Conservation (phyloP, 139 green algal genomes). For the Chlorella sp. region DNA sequence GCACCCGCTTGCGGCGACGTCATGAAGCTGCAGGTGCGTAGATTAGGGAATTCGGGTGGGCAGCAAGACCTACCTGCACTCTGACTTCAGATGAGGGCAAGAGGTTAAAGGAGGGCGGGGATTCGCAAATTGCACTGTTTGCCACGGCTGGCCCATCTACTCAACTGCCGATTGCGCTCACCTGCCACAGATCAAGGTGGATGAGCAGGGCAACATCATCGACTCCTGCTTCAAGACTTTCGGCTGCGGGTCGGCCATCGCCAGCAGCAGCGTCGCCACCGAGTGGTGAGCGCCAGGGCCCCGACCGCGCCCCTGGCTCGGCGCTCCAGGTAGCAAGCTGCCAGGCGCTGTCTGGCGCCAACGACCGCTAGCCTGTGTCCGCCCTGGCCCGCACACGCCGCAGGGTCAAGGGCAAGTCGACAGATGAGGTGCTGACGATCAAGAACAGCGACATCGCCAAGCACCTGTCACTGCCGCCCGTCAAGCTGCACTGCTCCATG, state of each 20-base stretch:
- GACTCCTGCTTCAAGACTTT: conserved; percentile 99
- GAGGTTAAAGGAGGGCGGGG: too few relatives aligned
- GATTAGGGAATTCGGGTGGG: too few relatives aligned
- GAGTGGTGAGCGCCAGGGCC: conserved; percentile 82
- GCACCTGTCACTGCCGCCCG: conserved; percentile 94
- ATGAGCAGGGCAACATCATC: conserved; percentile 91
- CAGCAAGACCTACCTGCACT: too few relatives aligned
- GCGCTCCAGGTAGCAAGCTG: too few relatives aligned
- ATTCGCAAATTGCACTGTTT: too few relatives aligned
- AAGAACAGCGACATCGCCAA: conserved; percentile 98
- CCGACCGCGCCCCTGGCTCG: too few relatives aligned
- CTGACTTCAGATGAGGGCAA: too few relatives aligned
- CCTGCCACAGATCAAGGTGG: conserved; percentile 59
- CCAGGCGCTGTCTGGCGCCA: too few relatives aligned
- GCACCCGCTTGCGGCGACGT: conserved; percentile 98
- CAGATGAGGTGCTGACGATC: conserved; percentile 90
- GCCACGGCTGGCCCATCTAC: not conserved
- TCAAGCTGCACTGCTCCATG: conserved; percentile 99
- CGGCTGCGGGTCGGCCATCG: conserved; percentile 97
- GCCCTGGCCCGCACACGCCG: not conserved
- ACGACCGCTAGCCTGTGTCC: not conserved
- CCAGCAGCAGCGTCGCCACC: conserved; percentile 92
- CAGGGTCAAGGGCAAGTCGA: conserved; percentile 84
- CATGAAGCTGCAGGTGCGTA: conserved; percentile 99
- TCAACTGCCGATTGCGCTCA: not conserved